phyloP scores from a whole-genome alignment of 2,329 filamentous ascomycete species.

The Ascochyta fabae region DNA sequence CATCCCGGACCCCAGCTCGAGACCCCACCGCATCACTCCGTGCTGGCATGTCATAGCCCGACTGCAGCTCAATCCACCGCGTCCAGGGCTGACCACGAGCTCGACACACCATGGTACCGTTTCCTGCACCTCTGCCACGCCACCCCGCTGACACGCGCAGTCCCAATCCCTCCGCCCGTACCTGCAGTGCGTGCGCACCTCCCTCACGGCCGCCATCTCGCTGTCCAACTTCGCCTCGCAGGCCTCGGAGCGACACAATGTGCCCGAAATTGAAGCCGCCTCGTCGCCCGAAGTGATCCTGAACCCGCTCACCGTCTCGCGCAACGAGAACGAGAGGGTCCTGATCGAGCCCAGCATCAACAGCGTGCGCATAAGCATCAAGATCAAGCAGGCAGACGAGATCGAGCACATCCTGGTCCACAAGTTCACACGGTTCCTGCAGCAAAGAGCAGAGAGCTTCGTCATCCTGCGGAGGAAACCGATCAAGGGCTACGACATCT shows the following conservation, averaged over 20 bases:
- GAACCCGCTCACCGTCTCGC: conserved; percentile 86
- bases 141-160: conserved; percentile 54
- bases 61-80: conserved; percentile 25
- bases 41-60: conserved; percentile 43
- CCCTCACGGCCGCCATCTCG: conserved; percentile 89
- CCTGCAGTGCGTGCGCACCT: conserved; percentile 93
- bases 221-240: conserved; percentile 98
- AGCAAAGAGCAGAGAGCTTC: conserved; percentile 93
- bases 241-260: conserved; percentile 95
- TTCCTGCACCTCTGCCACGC: neutral
- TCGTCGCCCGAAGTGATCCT: conserved; percentile 93
- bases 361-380: conserved; percentile 95
- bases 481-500: conserved; percentile 98
- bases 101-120: conserved; percentile 39
- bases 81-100: conserved; percentile 28
- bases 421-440: conserved; percentile 97
- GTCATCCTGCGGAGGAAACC: conserved; percentile 96
- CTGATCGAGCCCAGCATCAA: conserved; percentile 97
- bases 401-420: conserved; percentile 98
- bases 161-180: conserved; percentile 97
- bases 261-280: conserved; percentile 93
- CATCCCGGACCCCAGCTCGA: conserved; percentile 34
- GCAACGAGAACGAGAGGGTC: conserved; percentile 97
- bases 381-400: conserved; percentile 99
- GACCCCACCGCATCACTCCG: conserved; percentile 34